phyloP scores from a whole-genome alignment of 1,139 yeast genomes.

The Suhomyces choctaworum region DNA sequence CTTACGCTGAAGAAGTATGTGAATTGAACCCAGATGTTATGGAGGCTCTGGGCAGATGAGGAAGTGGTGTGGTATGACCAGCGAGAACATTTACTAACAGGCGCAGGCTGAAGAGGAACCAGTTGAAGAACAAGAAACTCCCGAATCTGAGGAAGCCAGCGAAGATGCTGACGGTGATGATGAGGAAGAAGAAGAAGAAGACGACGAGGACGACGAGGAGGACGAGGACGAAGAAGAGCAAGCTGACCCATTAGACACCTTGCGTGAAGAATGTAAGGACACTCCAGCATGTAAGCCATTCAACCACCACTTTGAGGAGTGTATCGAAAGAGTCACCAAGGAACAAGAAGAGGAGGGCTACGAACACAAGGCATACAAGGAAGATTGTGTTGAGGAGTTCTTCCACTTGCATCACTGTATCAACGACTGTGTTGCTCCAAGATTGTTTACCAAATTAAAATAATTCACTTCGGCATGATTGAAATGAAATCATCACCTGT shows the following conservation, averaged over 20 bases:
- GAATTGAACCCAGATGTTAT: background rate
- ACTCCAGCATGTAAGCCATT: constrained; percentile 69
- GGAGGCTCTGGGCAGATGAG: too few species aligned
- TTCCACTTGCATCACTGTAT: constrained; percentile 95
- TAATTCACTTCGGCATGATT: constrained; percentile 31
- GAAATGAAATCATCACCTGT: constrained; percentile 5
- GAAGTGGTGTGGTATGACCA: constrained; percentile 1
- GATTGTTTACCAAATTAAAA: constrained; percentile 81
- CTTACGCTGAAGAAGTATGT: constrained; percentile 81
- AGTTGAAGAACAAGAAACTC: background rate
- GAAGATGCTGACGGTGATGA: constrained; percentile 31
- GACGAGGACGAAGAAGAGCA: constrained; percentile 78
- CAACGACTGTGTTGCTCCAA: constrained; percentile 91
- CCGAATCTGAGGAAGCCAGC: constrained; percentile 18
- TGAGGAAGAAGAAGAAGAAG: constrained; percentile 47
- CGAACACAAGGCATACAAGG: constrained; percentile 79
- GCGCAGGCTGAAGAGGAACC: constrained; percentile 21
- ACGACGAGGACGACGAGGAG: constrained; percentile 56
- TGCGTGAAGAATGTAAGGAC: constrained; percentile 68
- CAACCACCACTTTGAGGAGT: constrained; percentile 90
- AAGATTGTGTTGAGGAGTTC: constrained; percentile 97
- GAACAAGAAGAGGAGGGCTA: constrained; percentile 83
- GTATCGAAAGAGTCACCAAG: constrained; percentile 90
- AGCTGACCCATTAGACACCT: constrained; percentile 65
- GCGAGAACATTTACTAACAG: constrained; percentile 6